Base-by-base conservation (phyloP, 202 grass and related monocot genomes). In the Alloteropsis angusta region DNA sequence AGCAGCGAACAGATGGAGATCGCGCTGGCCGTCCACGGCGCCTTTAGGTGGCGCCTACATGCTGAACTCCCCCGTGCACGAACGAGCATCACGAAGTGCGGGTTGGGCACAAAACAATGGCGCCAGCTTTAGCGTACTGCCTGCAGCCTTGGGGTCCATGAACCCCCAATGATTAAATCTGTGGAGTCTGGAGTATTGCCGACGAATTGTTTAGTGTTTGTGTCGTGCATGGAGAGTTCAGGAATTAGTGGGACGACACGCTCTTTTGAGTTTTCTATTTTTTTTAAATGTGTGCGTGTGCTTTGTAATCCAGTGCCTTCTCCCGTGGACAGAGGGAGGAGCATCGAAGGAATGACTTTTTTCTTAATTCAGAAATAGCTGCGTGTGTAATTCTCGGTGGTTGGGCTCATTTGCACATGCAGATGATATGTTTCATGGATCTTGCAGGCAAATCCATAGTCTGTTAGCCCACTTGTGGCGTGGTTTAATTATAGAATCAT, bases 101-200 rank as follows among this genome's bases (percentile, higher is more conserved):
- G 19, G 36, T 63, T 71, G 5, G 65, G 64, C 45, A 35, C 44
- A 74, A 44, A 71, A 71, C 82, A 35, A 77, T 44, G 21, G 74
- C 32, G 52, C 73, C 64, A 52, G 36, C 60, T 25, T 25, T 28
- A 30, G 28, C 28, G 2, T 30, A 3, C 28, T 30, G 28, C 1
- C 28, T 1, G 28, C 28, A 1, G 18, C 5, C 1, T 22, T 6
- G 19, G 39, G 34, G 43, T 39, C 79, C 66, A 14, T 13, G 41
- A 6, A 5, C 21, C 39, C 34, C 38, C 41, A 74, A 39, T 66
- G 28, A 74, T 74, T 28, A 30, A 30, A 30, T 30, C 28, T 30
- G 3, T 30, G 3, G 64, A 45, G 6, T 73, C 1, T 21, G 35
- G 36, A 6, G 37, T 14, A 6, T 1, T 14, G 23, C 25, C 46